Conservation (phyloP, 1,284 basidiomycete genomes). For the Trametes polyzona region DNA sequence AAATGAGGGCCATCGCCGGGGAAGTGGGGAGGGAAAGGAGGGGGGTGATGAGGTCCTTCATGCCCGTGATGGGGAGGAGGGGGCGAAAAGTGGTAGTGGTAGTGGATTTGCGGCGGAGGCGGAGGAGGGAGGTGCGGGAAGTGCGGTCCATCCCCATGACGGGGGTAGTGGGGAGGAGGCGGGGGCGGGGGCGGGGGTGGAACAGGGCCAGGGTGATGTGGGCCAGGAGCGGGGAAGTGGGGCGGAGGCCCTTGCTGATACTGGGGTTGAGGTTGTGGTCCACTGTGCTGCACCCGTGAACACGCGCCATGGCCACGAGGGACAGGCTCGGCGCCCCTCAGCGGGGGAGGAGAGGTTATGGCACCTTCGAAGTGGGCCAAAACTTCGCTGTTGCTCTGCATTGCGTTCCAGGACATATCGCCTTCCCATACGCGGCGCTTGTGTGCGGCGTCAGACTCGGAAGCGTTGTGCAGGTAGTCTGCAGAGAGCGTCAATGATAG, state of each 20-base stretch:
- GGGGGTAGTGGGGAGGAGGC: not conserved
- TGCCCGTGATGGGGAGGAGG: not conserved
- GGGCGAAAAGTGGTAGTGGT: not conserved
- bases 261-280: no score
- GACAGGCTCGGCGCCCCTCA: not conserved
- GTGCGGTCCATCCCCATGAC: not conserved
- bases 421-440: not conserved
- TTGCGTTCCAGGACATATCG: not conserved
- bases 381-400: no score
- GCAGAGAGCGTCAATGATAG: not conserved
- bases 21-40: not conserved
- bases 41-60: not conserved
- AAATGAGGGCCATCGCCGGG: not conserved
- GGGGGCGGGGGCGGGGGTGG: constrained; percentile 1
- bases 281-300: no score
- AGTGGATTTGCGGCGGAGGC: not conserved
- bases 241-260: not conserved
- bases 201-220: not conserved
- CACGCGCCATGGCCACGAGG: no score
- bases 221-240: not conserved
- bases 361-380: not conserved
- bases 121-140: not conserved
- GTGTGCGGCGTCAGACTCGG: constrained; percentile 13
- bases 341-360: not conserved
- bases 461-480: constrained; percentile 33